Evolutionary conservation across 768 basidiomycete species (phyloP), one percentile per base, ranked within the genome.

Genomic region (Antrodiella citrinella): DNA sequence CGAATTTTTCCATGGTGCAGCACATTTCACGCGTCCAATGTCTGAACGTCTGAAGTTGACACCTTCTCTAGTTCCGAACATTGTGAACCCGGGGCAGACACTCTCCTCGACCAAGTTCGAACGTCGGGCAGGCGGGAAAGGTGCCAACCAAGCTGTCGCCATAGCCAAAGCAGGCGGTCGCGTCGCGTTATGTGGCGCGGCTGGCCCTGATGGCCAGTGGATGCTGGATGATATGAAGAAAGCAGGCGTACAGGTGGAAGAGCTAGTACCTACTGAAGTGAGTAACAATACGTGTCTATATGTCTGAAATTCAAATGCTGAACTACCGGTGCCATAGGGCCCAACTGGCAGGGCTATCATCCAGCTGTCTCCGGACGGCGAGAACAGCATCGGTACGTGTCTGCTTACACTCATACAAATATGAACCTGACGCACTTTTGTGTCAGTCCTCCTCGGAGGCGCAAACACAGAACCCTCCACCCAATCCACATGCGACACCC

Each of bases 131-230:
- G 81, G 81, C 3, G 81, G 81, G 1, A 82, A 82, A 59, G 81
- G 81, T 26, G 80, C 77, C 7, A 83, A 83, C 60, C 81, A 83
- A 60, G 77, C 81, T 4, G 74, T 76, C 4, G 78, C 81, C 2
- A 68, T 81, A 19, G 72, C 74, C 0, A 69, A 69, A 35, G 80
- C 81, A 13, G 76, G 76, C 11, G 77, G 69, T 1, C 55, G 49
- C 3, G 77, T 72, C 12, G 62, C 66, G 46, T 71, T 82, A 45
- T 73, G 74, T 57, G 80, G 77, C 4, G 72, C 75, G 0, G 67
- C 81, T 19, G 81, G 81, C 5, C 58, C 67, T 23, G 81, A 83
- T 54, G 79, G 78, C 4, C 24, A 56, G 3, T 78, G 77, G 75
- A 62, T 80, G 13, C 63, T 67, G 25, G 66, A 74, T 9, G 60